A percentile compares a stretch with the other conserved stretches of the same genome.
These are phyloP conservation scores for Fusarium floridanum DNA, from an alignment of 2,329 filamentous ascomycete genomes.

Conservation along the genomic window DNA sequence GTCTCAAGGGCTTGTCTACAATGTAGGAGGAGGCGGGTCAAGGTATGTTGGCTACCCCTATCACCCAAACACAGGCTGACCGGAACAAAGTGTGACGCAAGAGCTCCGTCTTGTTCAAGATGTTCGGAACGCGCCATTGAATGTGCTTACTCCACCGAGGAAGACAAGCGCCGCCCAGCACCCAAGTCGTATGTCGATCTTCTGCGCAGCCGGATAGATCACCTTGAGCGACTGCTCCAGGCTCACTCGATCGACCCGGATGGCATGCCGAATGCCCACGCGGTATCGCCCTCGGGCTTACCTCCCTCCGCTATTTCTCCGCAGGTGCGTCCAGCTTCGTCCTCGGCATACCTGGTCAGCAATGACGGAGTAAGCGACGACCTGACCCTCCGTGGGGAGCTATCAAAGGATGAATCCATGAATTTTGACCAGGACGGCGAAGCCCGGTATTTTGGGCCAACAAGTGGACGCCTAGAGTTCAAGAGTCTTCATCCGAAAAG, in stretches of 20 bases:
- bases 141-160: neutral
- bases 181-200: neutral
- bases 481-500: neutral
- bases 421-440: neutral
- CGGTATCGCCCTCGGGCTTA: no score
- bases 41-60: no score
- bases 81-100: neutral
- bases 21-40: no score
- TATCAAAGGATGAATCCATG: neutral
- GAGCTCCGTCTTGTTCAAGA: neutral
- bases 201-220: neutral
- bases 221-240: neutral
- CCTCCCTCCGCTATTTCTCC: no score
- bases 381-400: no score
- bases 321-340: neutral
- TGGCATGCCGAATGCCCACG: no score
- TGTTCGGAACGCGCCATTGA: neutral
- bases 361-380: no score
- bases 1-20: no score
- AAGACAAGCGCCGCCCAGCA: neutral
- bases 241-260: neutral
- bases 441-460: neutral
- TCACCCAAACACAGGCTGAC: neutral
- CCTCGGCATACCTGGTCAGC: neutral
- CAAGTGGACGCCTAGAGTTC: neutral